Percentiles rank a stretch among this genome's conserved stretches.
These are phyloP conservation scores for Solanum pennellii DNA, from an alignment of 257 asterid species.

Conservation along the genomic window DNA sequence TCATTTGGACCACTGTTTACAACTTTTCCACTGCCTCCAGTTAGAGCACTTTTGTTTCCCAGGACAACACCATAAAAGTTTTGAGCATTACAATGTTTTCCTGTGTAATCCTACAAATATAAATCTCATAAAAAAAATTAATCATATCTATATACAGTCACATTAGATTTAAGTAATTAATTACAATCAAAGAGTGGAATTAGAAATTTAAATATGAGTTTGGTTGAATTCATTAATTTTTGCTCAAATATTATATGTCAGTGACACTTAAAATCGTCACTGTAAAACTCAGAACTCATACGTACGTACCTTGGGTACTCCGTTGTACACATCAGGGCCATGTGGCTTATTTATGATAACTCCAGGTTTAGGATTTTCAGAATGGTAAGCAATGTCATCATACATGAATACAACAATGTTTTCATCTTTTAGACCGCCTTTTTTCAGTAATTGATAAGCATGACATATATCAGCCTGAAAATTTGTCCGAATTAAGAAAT, in stretches of 20 bases:
- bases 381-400: conserved; percentile 67
- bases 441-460: conserved; percentile 74
- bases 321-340: conserved; percentile 69
- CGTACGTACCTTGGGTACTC: conserved; percentile 48
- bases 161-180: neutral
- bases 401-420: conserved; percentile 76
- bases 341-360: conserved; percentile 72
- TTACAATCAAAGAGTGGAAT: neutral
- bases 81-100: conserved; percentile 46
- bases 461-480: conserved; percentile 87
- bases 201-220: too few relatives aligned
- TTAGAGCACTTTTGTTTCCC: conserved; percentile 60
- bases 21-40: conserved; percentile 91
- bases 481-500: neutral
- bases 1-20: conserved; percentile 80
- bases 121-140: conserved; percentile 7
- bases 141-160: neutral
- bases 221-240: neutral
- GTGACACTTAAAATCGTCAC: neutral
- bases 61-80: conserved; percentile 68
- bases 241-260: neutral
- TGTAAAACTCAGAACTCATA: neutral
- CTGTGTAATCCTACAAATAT: conserved; percentile 59
- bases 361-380: conserved; percentile 72
- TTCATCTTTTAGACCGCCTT: conserved; percentile 77